A percentile compares a stretch with the other conserved stretches of the same genome.
These are phyloP conservation scores for Melampsora larici-populina DNA, from an alignment of 1,284 basidiomycete genomes.

Conservation along the genomic window DNA sequence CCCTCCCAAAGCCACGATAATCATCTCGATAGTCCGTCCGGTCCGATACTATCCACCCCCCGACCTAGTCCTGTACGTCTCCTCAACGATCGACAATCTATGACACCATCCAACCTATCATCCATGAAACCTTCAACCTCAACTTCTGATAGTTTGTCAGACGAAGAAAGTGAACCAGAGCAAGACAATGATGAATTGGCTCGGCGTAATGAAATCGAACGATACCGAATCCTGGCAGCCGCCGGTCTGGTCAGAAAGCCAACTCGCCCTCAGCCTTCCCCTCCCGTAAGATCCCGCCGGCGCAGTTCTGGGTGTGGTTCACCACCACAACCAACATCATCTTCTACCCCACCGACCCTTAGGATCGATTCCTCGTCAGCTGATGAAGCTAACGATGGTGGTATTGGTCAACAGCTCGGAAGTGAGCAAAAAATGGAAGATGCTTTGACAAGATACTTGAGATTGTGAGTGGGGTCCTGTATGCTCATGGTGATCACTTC, in stretches of 20 bases:
- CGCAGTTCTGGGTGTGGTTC: neutral
- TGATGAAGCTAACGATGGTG: neutral
- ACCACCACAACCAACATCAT: neutral
- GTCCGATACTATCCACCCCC: neutral
- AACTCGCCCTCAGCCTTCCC: neutral
- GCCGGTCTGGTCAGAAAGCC: conserved; percentile 25
- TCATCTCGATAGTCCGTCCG: neutral
- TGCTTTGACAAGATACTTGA: conserved; percentile 31
- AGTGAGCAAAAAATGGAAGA: conserved; percentile 13
- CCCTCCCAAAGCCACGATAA: conserved; percentile 4
- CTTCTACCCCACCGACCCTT: neutral
- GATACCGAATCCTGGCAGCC: conserved; percentile 12
- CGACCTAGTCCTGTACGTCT: neutral
- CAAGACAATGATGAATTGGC: conserved; percentile 8
- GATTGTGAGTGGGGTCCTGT: neutral
- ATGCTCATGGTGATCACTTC: neutral
- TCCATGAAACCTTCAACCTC: neutral
- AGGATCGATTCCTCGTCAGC: neutral
- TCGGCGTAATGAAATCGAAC: neutral
- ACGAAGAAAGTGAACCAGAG: conserved; percentile 2
- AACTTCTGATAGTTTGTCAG: neutral
- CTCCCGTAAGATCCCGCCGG: neutral
- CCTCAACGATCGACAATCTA: neutral
- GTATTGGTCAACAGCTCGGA: neutral
- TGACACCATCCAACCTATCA: neutral